phyloP scores from a whole-genome alignment of 2,329 filamentous ascomycete genomes.

The Pseudogymnoascus sp. region DNA sequence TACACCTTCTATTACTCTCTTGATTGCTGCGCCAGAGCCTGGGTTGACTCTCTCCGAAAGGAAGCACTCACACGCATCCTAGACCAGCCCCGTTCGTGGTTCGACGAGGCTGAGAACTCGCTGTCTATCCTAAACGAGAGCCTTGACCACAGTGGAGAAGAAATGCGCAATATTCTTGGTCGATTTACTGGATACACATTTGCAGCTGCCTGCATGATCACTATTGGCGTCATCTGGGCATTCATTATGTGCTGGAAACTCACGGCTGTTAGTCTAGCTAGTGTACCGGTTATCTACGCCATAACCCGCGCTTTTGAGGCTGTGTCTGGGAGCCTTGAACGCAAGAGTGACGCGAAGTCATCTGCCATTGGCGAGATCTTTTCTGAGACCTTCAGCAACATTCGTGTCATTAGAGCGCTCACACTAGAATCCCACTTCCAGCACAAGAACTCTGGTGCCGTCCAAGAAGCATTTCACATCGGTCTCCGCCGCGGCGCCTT shows the following conservation, averaged over 20 bases:
- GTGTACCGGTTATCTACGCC: conserved; percentile 58
- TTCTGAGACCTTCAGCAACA: conserved; percentile 68
- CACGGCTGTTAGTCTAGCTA: conserved; percentile 66
- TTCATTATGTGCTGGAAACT: conserved; percentile 70
- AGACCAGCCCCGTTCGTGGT: conserved; percentile 71
- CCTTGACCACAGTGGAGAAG: conserved; percentile 76
- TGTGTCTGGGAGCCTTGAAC: conserved; percentile 66
- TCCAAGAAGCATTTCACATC: conserved; percentile 44
- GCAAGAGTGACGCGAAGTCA: conserved; percentile 54
- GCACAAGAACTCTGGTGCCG: conserved; percentile 50
- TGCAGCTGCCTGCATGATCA: conserved; percentile 58
- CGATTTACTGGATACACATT: conserved; percentile 67
- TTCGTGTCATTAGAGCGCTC: conserved; percentile 69
- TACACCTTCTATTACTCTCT: conserved; percentile 65
- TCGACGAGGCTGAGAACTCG: conserved; percentile 60
- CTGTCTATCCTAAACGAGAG: conserved; percentile 58
- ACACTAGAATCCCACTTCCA: conserved; percentile 67
- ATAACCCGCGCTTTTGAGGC: conserved; percentile 59
- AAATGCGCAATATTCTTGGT: conserved; percentile 76
- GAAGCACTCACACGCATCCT: conserved; percentile 64
- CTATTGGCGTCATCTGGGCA: conserved; percentile 67
- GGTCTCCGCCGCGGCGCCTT: conserved; percentile 61
- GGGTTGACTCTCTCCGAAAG: conserved; percentile 65
- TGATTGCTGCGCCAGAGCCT: conserved; percentile 52
- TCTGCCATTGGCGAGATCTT: conserved; percentile 56